Base-by-base conservation (phyloP, 2,329 filamentous ascomycete species). In the Penicillium sp. region DNA sequence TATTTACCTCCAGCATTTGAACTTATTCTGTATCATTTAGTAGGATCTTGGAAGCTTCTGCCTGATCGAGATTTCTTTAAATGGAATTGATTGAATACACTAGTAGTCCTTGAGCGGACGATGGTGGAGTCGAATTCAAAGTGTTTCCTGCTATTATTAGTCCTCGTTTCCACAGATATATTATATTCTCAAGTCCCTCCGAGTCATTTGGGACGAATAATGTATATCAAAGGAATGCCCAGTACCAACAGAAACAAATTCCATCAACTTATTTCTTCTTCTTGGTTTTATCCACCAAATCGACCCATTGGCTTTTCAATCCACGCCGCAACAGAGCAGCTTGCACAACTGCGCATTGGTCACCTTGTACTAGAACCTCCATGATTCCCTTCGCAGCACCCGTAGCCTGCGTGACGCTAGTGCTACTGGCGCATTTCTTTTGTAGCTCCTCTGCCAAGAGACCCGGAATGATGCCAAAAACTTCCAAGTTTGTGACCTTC, bases 321-420 rank as follows among this genome's bases (percentile, higher is more conserved):
- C 87, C 87, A 55, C 85, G 78, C 66, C 78, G 81, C 55, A 79
- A 79, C 61, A 89, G 68, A 24, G 84, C 83, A 62, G 81, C 83
- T 43, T 85, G 74, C 16, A 89, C 77, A 14, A 81, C 82, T 56
- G 83, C 81, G 52, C 80, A 81, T 73, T 89, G 86, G 55, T 86
- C 85, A 1, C 87, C 87, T 64, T 89, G 87, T 3, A 89, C 80
- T 73, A 87, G 78, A 18, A 89, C 81, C 68, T 89, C 87, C 81
- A 88, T 82, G 2, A 87, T 75, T 0, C 84, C 84, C 61, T 82
- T 83, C 61, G 85, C 83, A 8, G 85, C 85, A 3, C 86, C 86
- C 42, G 80, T 79, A 28, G 86, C 73, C 61, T 85, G 82, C 29
- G 83, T 80, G 1, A 88, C 83, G 55, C 83, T 87, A 11, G 86